phyloP scores from a whole-genome alignment of 2,329 filamentous ascomycete species.

The Aspergillus pseudotamarii region DNA sequence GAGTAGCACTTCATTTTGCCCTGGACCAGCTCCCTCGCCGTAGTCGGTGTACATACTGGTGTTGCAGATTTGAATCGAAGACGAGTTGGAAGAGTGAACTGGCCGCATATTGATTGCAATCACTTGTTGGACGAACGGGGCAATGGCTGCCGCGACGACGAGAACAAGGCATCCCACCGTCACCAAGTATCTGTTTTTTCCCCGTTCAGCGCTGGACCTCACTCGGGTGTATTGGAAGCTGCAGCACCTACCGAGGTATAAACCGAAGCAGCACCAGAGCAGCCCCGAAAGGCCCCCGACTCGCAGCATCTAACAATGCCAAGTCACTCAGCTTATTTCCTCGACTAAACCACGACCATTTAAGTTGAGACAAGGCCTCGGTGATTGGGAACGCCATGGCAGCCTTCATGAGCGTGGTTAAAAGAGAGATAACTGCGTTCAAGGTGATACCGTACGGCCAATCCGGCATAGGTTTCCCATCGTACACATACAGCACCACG shows the following conservation, averaged over 20 bases:
- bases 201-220: neutral
- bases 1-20: conserved; percentile 27
- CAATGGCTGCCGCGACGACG: conserved; percentile 30
- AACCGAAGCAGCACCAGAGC: conserved; percentile 29
- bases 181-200: conserved; percentile 24
- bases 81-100: conserved; percentile 14
- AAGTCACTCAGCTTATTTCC: conserved; percentile 34
- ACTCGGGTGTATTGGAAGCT: neutral
- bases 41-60: conserved; percentile 25
- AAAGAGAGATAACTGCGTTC: conserved; percentile 36
- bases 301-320: conserved; percentile 36
- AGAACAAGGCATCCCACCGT: conserved; percentile 33
- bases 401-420: conserved; percentile 33
- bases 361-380: conserved; percentile 36
- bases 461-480: conserved; percentile 30
- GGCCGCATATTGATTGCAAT: conserved; percentile 25
- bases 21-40: conserved; percentile 21
- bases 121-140: conserved; percentile 36
- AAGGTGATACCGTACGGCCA: conserved; percentile 38
- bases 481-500: conserved; percentile 30
- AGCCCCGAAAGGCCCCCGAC: conserved; percentile 34
- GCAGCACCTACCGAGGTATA: conserved; percentile 25
- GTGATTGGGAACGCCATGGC: conserved; percentile 33
- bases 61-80: conserved; percentile 27
- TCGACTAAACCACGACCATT: conserved; percentile 39